Evolutionary conservation across 1,284 basidiomycete species (phyloP), one percentile per base, ranked within the genome.

Genomic region (Cryptococcus jaspeensis): DNA sequence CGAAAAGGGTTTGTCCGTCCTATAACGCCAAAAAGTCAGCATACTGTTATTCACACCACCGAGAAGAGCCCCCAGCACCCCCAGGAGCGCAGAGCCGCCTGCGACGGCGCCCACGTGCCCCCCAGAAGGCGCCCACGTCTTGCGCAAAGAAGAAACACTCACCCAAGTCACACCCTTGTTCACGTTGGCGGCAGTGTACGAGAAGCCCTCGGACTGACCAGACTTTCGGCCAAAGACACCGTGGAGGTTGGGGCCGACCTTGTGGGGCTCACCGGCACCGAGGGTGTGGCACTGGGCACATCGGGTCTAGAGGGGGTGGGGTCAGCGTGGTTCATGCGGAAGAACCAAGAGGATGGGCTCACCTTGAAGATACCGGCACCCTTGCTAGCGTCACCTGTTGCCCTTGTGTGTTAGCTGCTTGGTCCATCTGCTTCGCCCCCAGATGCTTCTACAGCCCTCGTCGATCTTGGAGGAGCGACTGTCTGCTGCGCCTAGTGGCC

Each of bases 251-350:
- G 94, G 94, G 62, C 92, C 92, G 64, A 95, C 92, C 82, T 79
- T 73, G 72, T 78, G 66, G 59, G 75, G 64, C 60, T 88, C 94
- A 64, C 90, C 89, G 67, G 84, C 82, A 67, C 83, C 90, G 69
- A 90, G 79, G 66, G 92, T 98, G 81, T 99, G 95, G 83, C 95
- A 99, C 79, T 97, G 93, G 58, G 92, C 92, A 76, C 95, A 99
- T 65, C 94, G 91, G 68, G 92, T 95, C 85, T 78, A 59, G 49
- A 53, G 44, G 45, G 36, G 53, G 60, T 7, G n/a, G 49, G 37
- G 36, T 28, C 16, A 40, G 37, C 16, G 37, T 23, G 38, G 16
- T 23, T 9, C 42, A 18, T 8, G 46, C 16, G n/a, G 4, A 28
- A 8, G 35, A 20, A 38, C 12, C 15, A 36, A 4, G 6, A 1